Evolutionary conservation across 2,329 filamentous ascomycete species (phyloP), one percentile per base, ranked within the genome.

Genomic region (Xylaria polymorpha): DNA sequence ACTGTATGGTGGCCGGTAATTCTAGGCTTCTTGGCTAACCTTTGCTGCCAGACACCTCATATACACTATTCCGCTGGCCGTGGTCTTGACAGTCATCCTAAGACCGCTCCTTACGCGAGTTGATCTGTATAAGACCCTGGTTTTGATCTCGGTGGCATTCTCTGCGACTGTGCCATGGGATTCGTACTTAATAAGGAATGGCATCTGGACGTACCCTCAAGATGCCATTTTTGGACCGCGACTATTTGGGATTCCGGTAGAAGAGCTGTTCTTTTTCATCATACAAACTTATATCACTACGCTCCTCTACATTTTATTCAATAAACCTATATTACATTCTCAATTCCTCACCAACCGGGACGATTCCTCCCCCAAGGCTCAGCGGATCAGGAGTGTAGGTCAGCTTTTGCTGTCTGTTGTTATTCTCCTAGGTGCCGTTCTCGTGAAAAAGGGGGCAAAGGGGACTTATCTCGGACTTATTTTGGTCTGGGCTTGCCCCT

Each of bases 211-310:
- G 10, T 94, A 93, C 75, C 91, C 91, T 1, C 80, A 84, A 12
- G 82, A 88, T 74, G 91, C 87, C 22, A 86, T 93, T 39, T 75
- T 91, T 43, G 92, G 91, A 0, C 84, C 84, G 0, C 90, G 84
- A 1, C 77, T 92, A 18, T 87, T 87, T 74, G 81, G 83, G n/a
- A 91, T 94, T 20, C 91, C 92, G 0, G 78, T 85, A 4, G 92
- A 94, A 75, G 91, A 94, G 77, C 79, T 93, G 4, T 93, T 93
- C 80, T 94, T 94, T 84, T 94, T 94, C 77, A 80, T 92, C 22
- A 87, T 94, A 29, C 92, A 94, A 79, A 93, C 91, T 1, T 93
- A 92, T 79, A 92, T 88, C 75, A 92, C 91, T 0, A 85, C 88
- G 0, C 80, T 93, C 59, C 77, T 94, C 9, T 94, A 93, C 74